Percentiles rank a stretch among this genome's conserved stretches.
Evolutionary conservation across 495 filamentous ascomycete genomes (phyloP).

Genomic region (Penicillium salamii): DNA sequence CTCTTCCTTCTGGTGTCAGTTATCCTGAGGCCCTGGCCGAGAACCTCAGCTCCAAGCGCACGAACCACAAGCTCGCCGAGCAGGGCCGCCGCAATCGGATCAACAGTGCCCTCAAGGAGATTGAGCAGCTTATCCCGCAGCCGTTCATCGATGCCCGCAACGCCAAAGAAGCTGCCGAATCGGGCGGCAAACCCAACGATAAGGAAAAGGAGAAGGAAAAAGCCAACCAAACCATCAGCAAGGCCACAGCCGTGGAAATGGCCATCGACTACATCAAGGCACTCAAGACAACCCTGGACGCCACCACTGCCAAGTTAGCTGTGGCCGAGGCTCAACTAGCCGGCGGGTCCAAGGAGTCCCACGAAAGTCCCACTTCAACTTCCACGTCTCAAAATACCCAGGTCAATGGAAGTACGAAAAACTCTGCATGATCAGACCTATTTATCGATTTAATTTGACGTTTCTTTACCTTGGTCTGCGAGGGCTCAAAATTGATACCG

Average conservation of each 20-base stretch:
- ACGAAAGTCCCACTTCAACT: neutral
- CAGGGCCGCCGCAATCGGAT: constrained; percentile 94
- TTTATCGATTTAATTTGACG: neutral
- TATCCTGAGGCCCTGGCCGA: constrained; percentile 90
- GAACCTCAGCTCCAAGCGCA: constrained; percentile 92
- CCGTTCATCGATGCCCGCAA: constrained; percentile 37
- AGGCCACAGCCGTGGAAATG: constrained; percentile 92
- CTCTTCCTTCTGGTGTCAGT: constrained; percentile 79
- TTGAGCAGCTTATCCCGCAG: constrained; percentile 74
- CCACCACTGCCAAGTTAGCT: constrained; percentile 62
- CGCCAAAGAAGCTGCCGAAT: constrained; percentile 29
- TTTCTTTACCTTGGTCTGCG: neutral
- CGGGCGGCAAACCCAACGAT: constrained; percentile 34
- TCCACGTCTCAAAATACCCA: neutral
- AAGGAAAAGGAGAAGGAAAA: constrained; percentile 44
- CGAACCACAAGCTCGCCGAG: constrained; percentile 96
- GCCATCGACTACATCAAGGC: constrained; percentile 94
- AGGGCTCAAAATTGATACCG: neutral
- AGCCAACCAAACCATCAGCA: constrained; percentile 66
- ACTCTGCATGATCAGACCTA: neutral
- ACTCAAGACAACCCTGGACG: constrained; percentile 69
- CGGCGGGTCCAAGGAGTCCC: neutral
- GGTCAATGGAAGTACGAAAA: neutral
- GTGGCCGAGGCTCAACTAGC: constrained; percentile 52
- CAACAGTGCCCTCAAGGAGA: constrained; percentile 89